Evolutionary conservation across 2,329 filamentous ascomycete genomes (phyloP).

Genomic region (Aspergillus ustus): DNA sequence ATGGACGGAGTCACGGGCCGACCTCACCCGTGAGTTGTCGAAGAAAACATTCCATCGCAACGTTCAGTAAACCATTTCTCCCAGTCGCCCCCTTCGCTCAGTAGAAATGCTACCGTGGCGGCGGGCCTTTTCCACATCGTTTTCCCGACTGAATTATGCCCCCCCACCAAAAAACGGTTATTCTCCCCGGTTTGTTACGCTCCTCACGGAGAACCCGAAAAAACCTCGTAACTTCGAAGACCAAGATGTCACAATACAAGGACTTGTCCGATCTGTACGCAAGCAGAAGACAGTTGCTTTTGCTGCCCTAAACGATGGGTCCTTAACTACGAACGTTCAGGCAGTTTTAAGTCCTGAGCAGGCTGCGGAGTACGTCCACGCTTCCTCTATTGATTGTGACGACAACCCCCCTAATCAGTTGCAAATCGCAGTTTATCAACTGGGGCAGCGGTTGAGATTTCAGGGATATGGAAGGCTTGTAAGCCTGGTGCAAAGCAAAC

Average conservation of each 20-base stretch:
- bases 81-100: constrained; percentile 7
- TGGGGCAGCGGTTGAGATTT: constrained; percentile 77
- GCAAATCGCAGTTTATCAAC: constrained; percentile 68
- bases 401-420: constrained; percentile 23
- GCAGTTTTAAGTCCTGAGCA: constrained; percentile 75
- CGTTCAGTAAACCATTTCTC: background rate
- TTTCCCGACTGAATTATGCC: constrained; percentile 35
- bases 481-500: constrained; percentile 69
- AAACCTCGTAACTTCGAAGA: constrained; percentile 38
- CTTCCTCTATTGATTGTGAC: background rate
- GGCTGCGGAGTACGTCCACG: constrained; percentile 68
- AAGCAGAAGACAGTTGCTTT: constrained; percentile 86
- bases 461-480: constrained; percentile 76
- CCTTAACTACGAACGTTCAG: constrained; percentile 72
- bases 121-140: constrained; percentile 43
- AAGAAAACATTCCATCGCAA: background rate
- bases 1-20: no score
- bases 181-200: constrained; percentile 43
- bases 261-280: constrained; percentile 81
- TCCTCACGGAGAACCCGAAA: constrained; percentile 39
- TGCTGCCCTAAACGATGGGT: constrained; percentile 85
- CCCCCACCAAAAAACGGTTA: constrained; percentile 24
- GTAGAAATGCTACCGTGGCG: constrained; percentile 47
- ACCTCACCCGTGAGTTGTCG: no score
- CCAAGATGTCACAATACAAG: constrained; percentile 65